Percentiles rank a stretch among this genome's conserved stretches.
Evolutionary conservation across 2,329 filamentous ascomycete genomes (phyloP).

Genomic region (Penicillium sp.): DNA sequence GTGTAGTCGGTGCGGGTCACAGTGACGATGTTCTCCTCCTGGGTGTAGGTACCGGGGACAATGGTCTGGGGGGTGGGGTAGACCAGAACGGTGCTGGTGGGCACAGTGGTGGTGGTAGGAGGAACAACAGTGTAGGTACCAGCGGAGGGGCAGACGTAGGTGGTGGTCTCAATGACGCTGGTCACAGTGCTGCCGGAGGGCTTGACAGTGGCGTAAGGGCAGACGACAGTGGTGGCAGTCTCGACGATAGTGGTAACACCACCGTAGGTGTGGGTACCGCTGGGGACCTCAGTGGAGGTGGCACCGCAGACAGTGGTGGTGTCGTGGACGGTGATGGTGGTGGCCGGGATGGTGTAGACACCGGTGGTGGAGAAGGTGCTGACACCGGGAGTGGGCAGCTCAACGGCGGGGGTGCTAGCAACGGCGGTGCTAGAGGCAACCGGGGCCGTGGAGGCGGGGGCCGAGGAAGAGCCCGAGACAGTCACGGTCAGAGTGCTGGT

Average conservation of each 20-base stretch:
- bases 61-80: slow-evolving; percentile 66
- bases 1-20: slow-evolving; percentile 67
- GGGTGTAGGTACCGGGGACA: slow-evolving; percentile 70
- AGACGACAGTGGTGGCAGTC: slow-evolving; percentile 65
- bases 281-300: slow-evolving; percentile 59
- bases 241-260: slow-evolving; percentile 70
- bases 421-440: slow-evolving; percentile 18
- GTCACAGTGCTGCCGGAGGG: slow-evolving; percentile 59
- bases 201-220: slow-evolving; percentile 65
- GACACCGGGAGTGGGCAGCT: slow-evolving; percentile 49
- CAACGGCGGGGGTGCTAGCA: slow-evolving; percentile 13
- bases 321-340: slow-evolving; percentile 65
- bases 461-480: slow-evolving; percentile 22
- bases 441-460: slow-evolving; percentile 14
- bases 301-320: slow-evolving; percentile 66
- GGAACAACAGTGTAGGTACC: slow-evolving; percentile 75
- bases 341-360: slow-evolving; percentile 72
- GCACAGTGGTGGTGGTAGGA: slow-evolving; percentile 58
- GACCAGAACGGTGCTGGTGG: slow-evolving; percentile 52
- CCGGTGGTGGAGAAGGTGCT: slow-evolving; percentile 63
- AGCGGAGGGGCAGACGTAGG: slow-evolving; percentile 68
- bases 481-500: slow-evolving; percentile 38
- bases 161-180: slow-evolving; percentile 66
- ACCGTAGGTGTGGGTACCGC: slow-evolving; percentile 67
- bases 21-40: slow-evolving; percentile 64